A percentile compares a stretch with the other conserved stretches of the same genome.
Conservation (phyloP, 805 yeast genomes). For the Saturnispora sanitii region DNA sequence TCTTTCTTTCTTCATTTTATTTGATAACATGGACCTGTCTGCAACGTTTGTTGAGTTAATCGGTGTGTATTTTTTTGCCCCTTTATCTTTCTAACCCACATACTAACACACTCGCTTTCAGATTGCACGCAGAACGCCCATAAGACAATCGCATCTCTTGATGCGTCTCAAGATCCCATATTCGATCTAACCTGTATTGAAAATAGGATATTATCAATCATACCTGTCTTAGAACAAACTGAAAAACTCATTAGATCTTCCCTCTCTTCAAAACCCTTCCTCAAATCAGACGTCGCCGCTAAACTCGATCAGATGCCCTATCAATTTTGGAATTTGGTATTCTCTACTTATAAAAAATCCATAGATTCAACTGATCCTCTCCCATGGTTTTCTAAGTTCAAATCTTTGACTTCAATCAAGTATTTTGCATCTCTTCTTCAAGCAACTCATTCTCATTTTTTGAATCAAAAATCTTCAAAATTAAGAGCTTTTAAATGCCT, state of each 20-base stretch:
- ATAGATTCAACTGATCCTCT: too few relatives aligned
- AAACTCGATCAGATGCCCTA: constrained; percentile 19
- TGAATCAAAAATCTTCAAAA: constrained; percentile 17
- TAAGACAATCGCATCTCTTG: constrained; percentile 3
- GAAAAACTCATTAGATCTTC: constrained; percentile 11
- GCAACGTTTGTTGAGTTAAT: too few relatives aligned
- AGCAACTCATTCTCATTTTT: constrained; percentile 24
- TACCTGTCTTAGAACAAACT: constrained; percentile 13
- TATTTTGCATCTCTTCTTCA: constrained; percentile 26
- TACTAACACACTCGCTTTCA: too few relatives aligned
- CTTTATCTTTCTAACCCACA: too few relatives aligned
- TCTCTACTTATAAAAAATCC: constrained; percentile 15
- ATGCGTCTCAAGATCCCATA: constrained; percentile 9
- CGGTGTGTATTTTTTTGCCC: too few relatives aligned
- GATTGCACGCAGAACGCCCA: constrained; percentile 13
- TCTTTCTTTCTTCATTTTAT: too few relatives aligned
- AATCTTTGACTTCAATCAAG: constrained; percentile 12
- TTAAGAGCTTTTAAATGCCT: constrained; percentile 27
- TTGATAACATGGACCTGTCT: too few relatives aligned
- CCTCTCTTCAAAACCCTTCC: too few relatives aligned
- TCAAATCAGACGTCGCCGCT: too few relatives aligned
- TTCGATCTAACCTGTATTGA: constrained; percentile 16
- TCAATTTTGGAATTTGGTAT: constrained; percentile 30
- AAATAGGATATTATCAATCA: constrained; percentile 12
- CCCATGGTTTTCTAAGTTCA: constrained; percentile 2